Base-by-base conservation (phyloP, 2,329 filamentous ascomycete species). In the Coniochaeta hoffmannii region DNA sequence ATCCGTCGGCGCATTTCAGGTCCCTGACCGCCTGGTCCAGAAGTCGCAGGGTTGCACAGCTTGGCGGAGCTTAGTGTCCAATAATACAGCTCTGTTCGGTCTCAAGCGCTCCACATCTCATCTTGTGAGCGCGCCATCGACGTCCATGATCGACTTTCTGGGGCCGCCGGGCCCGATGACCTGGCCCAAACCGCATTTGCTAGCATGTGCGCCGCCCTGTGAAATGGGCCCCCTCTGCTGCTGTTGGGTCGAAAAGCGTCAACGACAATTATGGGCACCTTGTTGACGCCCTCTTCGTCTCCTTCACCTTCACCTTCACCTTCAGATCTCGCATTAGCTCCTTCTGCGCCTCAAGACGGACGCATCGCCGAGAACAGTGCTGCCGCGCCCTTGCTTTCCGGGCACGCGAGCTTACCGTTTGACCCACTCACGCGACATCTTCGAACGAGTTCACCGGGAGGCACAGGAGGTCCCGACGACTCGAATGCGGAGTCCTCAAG, bases 401-500 rank as follows among this genome's bases (percentile, higher is more conserved):
- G 41, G 26, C 41, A 26, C 41, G 24, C 41, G 41, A 46, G 41
- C 41, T 46, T n/a, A 46, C 41, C 41, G 41, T 46, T 22, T 46
- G 41, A 28, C 41, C 19, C 22, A 10, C 41, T n/a, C 26, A 5
- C 10, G 19, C 22, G 41, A 14, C 41, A 28, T 28, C 41, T 15
- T 28, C 41, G 15, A 19, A 17, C 22, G 15, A 8, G 24, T 28
- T 30, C 36, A 31, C 30, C 44, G 41, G 38, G 53, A 19, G 51
- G 38, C 19, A 31, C 51, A 28, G 50, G 26, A 28, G 17, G 15
- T 19, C 28, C 41, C n/a, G 53, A 55, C 34, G 36, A 52, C 19
- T 53, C 55, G 55, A 35, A 53, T 30, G 55, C 54, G 17, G 38
- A 41, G 14, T 6, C 52, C 46, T 31, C 46, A 30, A n/a, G 54